Percentiles rank a stretch among this genome's conserved stretches.
These are phyloP conservation scores for Corynespora cassiicola DNA, from an alignment of 2,329 filamentous ascomycete species.

Conservation along the genomic window DNA sequence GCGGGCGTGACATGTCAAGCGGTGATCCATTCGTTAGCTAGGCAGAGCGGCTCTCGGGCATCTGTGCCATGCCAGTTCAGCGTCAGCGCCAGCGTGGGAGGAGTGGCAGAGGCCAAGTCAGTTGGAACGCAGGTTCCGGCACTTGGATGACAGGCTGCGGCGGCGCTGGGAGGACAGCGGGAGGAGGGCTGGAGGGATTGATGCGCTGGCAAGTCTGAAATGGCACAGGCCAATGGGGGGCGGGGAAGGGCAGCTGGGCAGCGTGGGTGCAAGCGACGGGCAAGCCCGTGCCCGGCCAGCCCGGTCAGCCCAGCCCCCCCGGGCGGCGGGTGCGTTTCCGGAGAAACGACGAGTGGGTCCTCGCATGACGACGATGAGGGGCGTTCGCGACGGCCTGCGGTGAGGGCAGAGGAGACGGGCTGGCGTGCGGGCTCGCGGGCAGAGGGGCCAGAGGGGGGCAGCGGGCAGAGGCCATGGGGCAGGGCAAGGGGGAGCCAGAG, in stretches of 20 bases:
- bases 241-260: constrained; percentile 8
- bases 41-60: no score
- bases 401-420: constrained; percentile 1
- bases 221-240: constrained; percentile 17
- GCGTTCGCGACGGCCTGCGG: constrained; percentile 8
- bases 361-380: no score
- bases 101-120: constrained; percentile 8
- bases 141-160: constrained; percentile 4
- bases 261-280: constrained; percentile 13
- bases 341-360: no score
- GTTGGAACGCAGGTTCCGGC: constrained; percentile 14
- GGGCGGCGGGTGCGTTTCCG: no score
- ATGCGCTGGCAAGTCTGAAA: constrained; percentile 36
- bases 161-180: constrained; percentile 16
- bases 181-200: constrained; percentile 18
- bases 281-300: constrained; percentile 10
- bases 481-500: no score
- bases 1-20: no score
- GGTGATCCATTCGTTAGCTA: no score
- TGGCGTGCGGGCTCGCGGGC: neutral
- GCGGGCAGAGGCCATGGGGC: no score
- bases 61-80: constrained; percentile 24
- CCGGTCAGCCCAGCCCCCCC: neutral
- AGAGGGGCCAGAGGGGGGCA: no score
- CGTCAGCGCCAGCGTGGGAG: constrained; percentile 8